Percentiles rank a stretch among this genome's conserved stretches.
Evolutionary conservation across 495 filamentous ascomycete species (phyloP).

Genomic region (Cudoniella acicularis): DNA sequence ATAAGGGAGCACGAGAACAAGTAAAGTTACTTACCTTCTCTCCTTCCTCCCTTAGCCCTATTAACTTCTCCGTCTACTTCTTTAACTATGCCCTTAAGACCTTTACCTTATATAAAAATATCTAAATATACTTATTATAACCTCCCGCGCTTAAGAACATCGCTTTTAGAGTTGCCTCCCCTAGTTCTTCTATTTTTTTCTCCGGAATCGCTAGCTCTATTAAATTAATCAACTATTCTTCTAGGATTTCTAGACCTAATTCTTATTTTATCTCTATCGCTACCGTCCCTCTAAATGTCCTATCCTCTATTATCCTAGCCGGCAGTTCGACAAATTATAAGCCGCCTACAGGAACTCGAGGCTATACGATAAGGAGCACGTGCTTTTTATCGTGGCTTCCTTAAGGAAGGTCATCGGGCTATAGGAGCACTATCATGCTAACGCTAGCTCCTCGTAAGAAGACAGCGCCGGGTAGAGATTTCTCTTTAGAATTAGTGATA

Average conservation of each 20-base stretch:
- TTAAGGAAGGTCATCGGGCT: conserved; percentile 59
- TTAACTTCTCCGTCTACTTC: conserved; percentile 63
- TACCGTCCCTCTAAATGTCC: conserved; percentile 71
- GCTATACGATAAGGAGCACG: conserved; percentile 77
- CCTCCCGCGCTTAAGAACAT: conserved; percentile 71
- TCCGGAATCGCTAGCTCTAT: conserved; percentile 49
- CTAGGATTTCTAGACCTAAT: conserved; percentile 50
- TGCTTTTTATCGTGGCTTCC: conserved; percentile 53
- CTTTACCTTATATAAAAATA: conserved; percentile 68
- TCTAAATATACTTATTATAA: conserved; percentile 76
- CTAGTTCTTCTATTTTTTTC: conserved; percentile 8
- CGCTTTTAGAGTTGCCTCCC: conserved; percentile 51
- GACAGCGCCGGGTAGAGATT: conserved; percentile 68
- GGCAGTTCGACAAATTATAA: conserved; percentile 77
- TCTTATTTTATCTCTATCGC: conserved; percentile 84
- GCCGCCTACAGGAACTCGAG: conserved; percentile 74
- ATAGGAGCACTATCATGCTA: conserved; percentile 74
- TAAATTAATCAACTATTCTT: conserved; percentile 62
- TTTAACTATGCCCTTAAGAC: conserved; percentile 62
- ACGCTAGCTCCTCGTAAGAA: conserved; percentile 82
- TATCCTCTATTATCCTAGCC: conserved; percentile 87
- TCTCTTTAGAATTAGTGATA: conserved; percentile 58
- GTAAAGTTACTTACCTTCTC: conserved; percentile 46
- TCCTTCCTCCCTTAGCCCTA: conserved; percentile 67
- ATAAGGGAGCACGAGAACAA: background rate